Conservation (phyloP, 106 monocot species). For the Acorus calamus region DNA sequence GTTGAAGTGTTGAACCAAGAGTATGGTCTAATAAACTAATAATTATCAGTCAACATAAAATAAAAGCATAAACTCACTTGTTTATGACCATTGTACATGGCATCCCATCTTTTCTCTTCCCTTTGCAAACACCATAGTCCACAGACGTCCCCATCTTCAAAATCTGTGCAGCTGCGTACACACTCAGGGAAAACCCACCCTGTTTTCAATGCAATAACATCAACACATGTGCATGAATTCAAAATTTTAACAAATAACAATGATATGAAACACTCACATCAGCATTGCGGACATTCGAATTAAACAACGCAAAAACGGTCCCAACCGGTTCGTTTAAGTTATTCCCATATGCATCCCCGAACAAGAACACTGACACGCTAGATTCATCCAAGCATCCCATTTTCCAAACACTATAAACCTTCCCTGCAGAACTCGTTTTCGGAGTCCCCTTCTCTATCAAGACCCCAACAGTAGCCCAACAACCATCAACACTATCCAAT, state of each 20-base stretch:
- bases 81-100: slow-evolving; percentile 82
- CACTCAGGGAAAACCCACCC: slow-evolving; percentile 55
- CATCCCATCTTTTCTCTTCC: slow-evolving; percentile 84
- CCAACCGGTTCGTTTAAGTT: slow-evolving; percentile 46
- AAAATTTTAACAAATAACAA: too few relatives aligned
- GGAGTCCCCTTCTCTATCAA: slow-evolving; percentile 59
- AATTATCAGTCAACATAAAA: neutral
- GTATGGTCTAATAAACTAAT: neutral
- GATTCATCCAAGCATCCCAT: slow-evolving; percentile 65
- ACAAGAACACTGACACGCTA: slow-evolving; percentile 72
- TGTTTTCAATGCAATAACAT: slow-evolving; percentile 26
- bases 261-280: slow-evolving; percentile 17
- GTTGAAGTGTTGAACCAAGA: neutral
- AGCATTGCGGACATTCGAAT: slow-evolving; percentile 53
- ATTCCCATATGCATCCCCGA: slow-evolving; percentile 61
- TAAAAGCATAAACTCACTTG: slow-evolving; percentile 35
- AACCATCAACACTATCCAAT: slow-evolving; percentile 53
- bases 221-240: too few relatives aligned
- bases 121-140: slow-evolving; percentile 77
- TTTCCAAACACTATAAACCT: slow-evolving; percentile 69
- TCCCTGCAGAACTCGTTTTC: slow-evolving; percentile 59
- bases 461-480: slow-evolving; percentile 87
- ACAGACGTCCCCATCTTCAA: slow-evolving; percentile 67
- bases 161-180: slow-evolving; percentile 58
- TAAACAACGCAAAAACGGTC: slow-evolving; percentile 71